Base-by-base conservation (phyloP, 2,329 filamentous ascomycete species). In the Colletotrichum sp. region DNA sequence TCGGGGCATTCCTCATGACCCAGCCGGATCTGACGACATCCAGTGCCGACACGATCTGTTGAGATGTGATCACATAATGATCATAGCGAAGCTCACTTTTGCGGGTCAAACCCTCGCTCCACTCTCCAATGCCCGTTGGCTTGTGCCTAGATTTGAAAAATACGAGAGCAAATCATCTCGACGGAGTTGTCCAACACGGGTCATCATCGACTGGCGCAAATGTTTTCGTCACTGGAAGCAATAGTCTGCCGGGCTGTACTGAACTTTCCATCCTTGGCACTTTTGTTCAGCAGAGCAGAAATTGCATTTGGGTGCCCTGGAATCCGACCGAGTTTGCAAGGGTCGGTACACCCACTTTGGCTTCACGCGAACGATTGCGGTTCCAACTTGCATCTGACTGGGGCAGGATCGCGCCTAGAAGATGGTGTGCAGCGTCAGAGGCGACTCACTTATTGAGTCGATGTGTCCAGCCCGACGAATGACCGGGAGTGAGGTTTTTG, bases 31-130 rank as follows among this genome's bases (percentile, higher is more conserved):
- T 64, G 70, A 64, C 38, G 34, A 61, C 62, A 55, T 55, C 61
- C 28, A 26, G 34, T 52, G 26, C 38, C 36, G 36, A 2, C 61
- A 24, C 62, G 73, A 68, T 75, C 73, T 73, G 58, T 66, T 68
- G 70, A 75, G 56, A 68, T 75, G 64, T 75, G 64, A 75, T 65
- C 32, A 73, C 66, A 16, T 24, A 56, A 75, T 65, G 30, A 66
- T 55, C 52, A 66, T 43, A 38, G 48, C 26, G 43, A 68, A 21
- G 56, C 26, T 61, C 24, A 55, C 62, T 66, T 67, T 43, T 62
- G 61, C 62, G 69, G 72, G 55, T 30, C 55, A 7, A 26, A 10
- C 12, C 15, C 26, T 34, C 52, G 32, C 28, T 55, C 38, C 69
- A 64, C 55, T 16, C 32, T 66, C 26, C 34, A 21, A 32, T 48